These are phyloP conservation scores for Rhodamnia rubescens DNA, from an alignment of 345 rosid genomes.

Conservation along the genomic window DNA sequence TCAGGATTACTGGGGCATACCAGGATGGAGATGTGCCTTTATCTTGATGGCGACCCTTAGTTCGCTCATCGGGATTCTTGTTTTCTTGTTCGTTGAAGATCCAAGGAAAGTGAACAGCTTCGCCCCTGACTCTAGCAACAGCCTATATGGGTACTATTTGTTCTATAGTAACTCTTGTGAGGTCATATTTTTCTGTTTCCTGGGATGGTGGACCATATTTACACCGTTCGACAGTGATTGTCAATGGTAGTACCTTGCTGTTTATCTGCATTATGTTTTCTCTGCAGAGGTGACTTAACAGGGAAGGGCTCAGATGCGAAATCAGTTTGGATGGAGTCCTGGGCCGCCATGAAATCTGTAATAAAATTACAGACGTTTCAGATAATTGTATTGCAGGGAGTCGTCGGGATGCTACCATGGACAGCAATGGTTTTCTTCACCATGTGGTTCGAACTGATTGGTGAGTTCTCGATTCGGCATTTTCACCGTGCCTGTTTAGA, in stretches of 20 bases:
- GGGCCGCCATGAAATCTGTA: conserved; percentile 60
- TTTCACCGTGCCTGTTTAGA: not conserved
- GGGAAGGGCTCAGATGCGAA: conserved; percentile 22
- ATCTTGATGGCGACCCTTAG: conserved; percentile 79
- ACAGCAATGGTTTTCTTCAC: conserved; percentile 96
- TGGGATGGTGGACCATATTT: not conserved
- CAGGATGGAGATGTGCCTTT: conserved; percentile 96
- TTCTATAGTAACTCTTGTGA: not conserved
- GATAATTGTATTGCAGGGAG: conserved; percentile 80
- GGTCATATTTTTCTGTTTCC: not conserved
- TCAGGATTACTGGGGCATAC: conserved; percentile 49
- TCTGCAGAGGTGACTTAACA: conserved; percentile 39
- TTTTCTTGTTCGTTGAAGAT: conserved; percentile 57
- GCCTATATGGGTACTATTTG: conserved; percentile 18
- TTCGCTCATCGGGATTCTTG: conserved; percentile 66
- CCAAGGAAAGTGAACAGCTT: conserved; percentile 34
- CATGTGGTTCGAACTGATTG: conserved; percentile 95
- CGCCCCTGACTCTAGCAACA: conserved; percentile 1
- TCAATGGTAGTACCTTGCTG: not conserved
- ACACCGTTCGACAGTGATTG: not conserved
- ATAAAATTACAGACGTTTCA: conserved; percentile 76
- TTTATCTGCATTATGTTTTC: conserved; percentile 4
- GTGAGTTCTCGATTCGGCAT: conserved; percentile 16
- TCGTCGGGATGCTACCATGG: conserved; percentile 87
- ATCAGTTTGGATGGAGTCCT: conserved; percentile 68